Percentiles rank a stretch among this genome's conserved stretches.
Evolutionary conservation across 179 eudicot genomes (phyloP).

Genomic region (Sideroxylon spinosum): DNA sequence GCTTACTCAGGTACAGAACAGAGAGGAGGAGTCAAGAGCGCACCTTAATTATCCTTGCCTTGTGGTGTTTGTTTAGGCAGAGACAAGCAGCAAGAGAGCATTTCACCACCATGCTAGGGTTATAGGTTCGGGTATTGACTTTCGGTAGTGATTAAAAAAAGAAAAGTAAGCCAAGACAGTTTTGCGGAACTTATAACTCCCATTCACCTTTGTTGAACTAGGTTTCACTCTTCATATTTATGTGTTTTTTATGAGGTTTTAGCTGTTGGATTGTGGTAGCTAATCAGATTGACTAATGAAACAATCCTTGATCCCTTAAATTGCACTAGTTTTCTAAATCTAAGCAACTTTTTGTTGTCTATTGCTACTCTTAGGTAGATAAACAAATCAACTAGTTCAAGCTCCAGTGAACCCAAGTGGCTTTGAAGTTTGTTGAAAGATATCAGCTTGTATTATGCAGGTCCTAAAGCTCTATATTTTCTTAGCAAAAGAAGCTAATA

Average conservation of each 20-base stretch:
- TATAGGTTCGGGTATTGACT: slow-evolving; percentile 59
- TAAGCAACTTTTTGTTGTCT: background rate
- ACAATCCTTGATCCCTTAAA: slow-evolving; percentile 2
- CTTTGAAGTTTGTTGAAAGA: background rate
- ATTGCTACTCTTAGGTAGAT: background rate
- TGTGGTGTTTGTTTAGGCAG: slow-evolving; percentile 15
- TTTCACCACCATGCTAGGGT: slow-evolving; percentile 23
- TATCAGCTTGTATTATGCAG: background rate
- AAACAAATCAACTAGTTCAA: background rate
- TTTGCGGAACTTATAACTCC: slow-evolving; percentile 13
- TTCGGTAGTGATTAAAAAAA: slow-evolving; percentile 7
- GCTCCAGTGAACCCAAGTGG: background rate
- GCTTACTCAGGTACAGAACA: slow-evolving; percentile 13
- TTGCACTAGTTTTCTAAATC: background rate
- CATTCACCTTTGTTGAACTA: slow-evolving; percentile 5
- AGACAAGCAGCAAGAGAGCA: slow-evolving; percentile 11
- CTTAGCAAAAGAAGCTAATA: background rate
- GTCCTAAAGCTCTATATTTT: background rate
- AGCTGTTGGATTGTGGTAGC: background rate
- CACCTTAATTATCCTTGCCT: slow-evolving; percentile 34
- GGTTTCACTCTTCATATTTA: background rate
- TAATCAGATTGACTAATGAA: background rate
- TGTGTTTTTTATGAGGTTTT: slow-evolving; percentile 9
- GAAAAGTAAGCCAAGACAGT: slow-evolving; percentile 20
- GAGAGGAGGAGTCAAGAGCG: slow-evolving; percentile 47